Percentiles rank a stretch among this genome's conserved stretches.
Evolutionary conservation across 148 eudicot genomes (phyloP).

Genomic region (Persicaria maculosa): DNA sequence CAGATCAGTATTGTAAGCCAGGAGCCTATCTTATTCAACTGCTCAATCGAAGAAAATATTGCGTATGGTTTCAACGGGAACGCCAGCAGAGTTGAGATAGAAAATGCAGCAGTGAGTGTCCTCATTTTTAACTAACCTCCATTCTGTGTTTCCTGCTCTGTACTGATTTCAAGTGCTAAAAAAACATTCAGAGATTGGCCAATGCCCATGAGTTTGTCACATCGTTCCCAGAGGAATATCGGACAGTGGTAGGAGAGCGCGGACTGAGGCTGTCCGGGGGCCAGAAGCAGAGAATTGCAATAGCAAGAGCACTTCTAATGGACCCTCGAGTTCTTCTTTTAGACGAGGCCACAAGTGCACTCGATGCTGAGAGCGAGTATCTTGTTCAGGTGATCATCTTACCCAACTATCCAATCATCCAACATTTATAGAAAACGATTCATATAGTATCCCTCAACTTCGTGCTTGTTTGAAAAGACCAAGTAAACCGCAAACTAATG

Average conservation of each 20-base stretch:
- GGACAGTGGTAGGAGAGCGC: constrained; percentile 87
- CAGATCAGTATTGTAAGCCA: constrained; percentile 97
- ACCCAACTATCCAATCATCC: too few relatives aligned
- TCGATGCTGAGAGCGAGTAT: constrained; percentile 93
- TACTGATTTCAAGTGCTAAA: neutral
- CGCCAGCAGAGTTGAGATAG: constrained; percentile 57
- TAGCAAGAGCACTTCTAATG: constrained; percentile 85
- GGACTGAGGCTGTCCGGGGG: constrained; percentile 92
- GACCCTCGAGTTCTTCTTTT: constrained; percentile 73
- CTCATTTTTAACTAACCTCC: neutral
- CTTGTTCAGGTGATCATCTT: constrained; percentile 14
- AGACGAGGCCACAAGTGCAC: constrained; percentile 83
- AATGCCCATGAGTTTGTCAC: constrained; percentile 84
- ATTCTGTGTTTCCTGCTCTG: neutral
- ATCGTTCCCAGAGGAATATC: constrained; percentile 72
- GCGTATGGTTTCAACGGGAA: constrained; percentile 79
- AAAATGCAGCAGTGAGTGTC: constrained; percentile 81
- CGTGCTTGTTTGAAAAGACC: too few relatives aligned
- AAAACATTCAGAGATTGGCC: constrained; percentile 70
- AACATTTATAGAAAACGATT: too few relatives aligned
- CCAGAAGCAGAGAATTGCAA: constrained; percentile 88
- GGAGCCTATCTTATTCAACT: constrained; percentile 90
- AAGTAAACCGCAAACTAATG: too few relatives aligned
- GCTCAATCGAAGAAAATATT: constrained; percentile 85
- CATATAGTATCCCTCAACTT: too few relatives aligned